phyloP scores from a whole-genome alignment of 768 basidiomycete genomes.

The Pulveroboletus sp. region DNA sequence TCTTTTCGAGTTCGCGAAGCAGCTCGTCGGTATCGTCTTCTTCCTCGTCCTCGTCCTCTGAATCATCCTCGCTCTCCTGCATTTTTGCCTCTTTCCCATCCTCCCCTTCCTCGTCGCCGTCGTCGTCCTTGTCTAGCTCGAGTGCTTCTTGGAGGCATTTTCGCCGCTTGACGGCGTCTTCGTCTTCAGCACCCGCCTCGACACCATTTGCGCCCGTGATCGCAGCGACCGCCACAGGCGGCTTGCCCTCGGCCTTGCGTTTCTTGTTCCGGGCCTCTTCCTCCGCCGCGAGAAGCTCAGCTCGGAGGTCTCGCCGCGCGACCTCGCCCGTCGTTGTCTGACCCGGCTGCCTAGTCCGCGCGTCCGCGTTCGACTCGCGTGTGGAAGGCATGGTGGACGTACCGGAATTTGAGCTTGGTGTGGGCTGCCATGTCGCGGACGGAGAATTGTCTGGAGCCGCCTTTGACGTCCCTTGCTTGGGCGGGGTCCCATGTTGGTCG shows the following conservation, averaged over 20 bases:
- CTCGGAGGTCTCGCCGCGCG: conserved; percentile 72
- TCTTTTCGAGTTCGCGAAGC: conserved; percentile 95
- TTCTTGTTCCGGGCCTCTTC: conserved; percentile 88
- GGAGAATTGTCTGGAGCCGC: conserved; percentile 89
- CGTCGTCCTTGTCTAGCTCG: conserved; percentile 89
- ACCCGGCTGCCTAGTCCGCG: conserved; percentile 67
- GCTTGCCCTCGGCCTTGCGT: conserved; percentile 80
- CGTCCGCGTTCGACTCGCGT: not conserved
- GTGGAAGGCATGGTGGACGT: conserved; percentile 18
- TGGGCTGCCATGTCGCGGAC: conserved; percentile 92
- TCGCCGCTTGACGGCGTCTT: conserved; percentile 72
- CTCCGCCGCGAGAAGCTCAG: conserved; percentile 83
- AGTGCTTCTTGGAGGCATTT: conserved; percentile 85
- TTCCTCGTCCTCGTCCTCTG: conserved; percentile 61
- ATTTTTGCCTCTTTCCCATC: conserved; percentile 36
- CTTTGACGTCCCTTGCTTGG: conserved; percentile 88
- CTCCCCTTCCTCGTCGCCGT: conserved; percentile 59
- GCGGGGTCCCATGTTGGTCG: conserved; percentile 98
- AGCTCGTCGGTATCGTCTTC: conserved; percentile 77
- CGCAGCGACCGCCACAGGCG: conserved; percentile 24
- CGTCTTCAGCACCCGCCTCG: conserved; percentile 47
- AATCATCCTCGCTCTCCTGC: conserved; percentile 50
- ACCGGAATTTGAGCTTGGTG: conserved; percentile 98
- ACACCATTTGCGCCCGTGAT: conserved; percentile 19
- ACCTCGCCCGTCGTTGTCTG: conserved; percentile 83